Conservation (phyloP, 805 yeast genomes). For the Hanseniaspora nectarophila region DNA sequence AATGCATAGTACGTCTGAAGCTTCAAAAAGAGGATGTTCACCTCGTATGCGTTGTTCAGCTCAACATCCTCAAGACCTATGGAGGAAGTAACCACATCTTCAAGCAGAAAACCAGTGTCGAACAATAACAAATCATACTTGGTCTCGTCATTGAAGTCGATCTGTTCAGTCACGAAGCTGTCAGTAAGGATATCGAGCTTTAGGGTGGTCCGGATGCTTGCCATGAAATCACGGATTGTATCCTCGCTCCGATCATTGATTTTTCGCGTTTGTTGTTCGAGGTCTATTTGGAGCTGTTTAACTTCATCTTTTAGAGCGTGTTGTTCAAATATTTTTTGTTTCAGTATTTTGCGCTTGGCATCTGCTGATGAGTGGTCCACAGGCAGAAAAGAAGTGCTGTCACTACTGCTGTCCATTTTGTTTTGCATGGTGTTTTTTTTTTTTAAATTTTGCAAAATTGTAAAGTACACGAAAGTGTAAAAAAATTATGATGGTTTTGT, state of each 20-base stretch:
- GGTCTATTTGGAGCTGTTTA: not conserved
- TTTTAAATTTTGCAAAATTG: no score
- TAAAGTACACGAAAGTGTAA: no score
- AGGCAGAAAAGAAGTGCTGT: not conserved
- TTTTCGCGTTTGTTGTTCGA: not conserved
- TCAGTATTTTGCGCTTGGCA: not conserved
- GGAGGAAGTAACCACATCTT: not conserved
- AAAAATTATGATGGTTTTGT: no score
- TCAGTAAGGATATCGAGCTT: not conserved
- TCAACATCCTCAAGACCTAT: not conserved
- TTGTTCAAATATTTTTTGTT: not conserved
- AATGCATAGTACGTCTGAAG: not conserved
- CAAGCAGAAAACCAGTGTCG: not conserved
- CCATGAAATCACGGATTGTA: not conserved
- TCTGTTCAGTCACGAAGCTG: conserved; percentile 2
- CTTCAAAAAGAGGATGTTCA: conserved; percentile 1
- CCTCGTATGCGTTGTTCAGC: not conserved
- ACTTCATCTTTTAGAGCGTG: not conserved
- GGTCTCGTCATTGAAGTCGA: not conserved
- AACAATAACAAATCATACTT: not conserved
- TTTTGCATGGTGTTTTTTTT: no score
- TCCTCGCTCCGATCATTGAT: not conserved
- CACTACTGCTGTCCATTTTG: not conserved
- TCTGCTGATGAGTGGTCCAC: not conserved
- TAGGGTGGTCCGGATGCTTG: not conserved